Evolutionary conservation across 306 rosid species (phyloP).

Genomic region (Lithocarpus polystachyus): DNA sequence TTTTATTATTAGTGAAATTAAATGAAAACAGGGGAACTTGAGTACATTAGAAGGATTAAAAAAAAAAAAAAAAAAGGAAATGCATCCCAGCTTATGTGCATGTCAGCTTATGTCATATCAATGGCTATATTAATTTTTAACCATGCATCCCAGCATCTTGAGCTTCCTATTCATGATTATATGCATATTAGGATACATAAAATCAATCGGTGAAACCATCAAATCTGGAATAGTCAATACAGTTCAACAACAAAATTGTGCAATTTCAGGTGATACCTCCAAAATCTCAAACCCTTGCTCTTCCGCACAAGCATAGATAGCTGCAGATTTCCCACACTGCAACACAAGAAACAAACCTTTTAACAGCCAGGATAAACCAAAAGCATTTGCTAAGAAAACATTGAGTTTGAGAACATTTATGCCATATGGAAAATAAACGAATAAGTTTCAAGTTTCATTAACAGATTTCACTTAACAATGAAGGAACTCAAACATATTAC

Average conservation of each 20-base stretch:
- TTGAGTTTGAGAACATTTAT: neutral
- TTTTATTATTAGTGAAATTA: too few relatives aligned
- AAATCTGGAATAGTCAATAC: conserved; percentile 6
- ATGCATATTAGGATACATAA: neutral
- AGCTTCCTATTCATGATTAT: neutral
- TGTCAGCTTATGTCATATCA: neutral
- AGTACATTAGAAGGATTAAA: neutral
- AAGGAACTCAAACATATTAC: neutral
- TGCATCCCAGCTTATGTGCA: too few relatives aligned
- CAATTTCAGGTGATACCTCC: conserved; percentile 57
- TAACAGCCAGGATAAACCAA: conserved; percentile 14
- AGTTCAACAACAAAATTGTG: conserved; percentile 6
- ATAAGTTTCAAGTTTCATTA: neutral
- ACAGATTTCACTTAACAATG: neutral
- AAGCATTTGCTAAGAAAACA: conserved; percentile 4
- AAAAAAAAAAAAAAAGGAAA: neutral
- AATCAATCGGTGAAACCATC: conserved; percentile 12
- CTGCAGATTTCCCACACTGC: conserved; percentile 98
- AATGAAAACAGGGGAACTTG: neutral
- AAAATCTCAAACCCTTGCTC: conserved; percentile 79
- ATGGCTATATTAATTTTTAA: neutral
- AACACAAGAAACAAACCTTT: conserved; percentile 30
- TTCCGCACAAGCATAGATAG: conserved; percentile 87
- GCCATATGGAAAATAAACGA: neutral
- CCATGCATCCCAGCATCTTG: neutral